Percentiles rank a stretch among this genome's conserved stretches.
Conservation (phyloP, 768 basidiomycete genomes). For the Hygrophoropsis aurantiaca region DNA sequence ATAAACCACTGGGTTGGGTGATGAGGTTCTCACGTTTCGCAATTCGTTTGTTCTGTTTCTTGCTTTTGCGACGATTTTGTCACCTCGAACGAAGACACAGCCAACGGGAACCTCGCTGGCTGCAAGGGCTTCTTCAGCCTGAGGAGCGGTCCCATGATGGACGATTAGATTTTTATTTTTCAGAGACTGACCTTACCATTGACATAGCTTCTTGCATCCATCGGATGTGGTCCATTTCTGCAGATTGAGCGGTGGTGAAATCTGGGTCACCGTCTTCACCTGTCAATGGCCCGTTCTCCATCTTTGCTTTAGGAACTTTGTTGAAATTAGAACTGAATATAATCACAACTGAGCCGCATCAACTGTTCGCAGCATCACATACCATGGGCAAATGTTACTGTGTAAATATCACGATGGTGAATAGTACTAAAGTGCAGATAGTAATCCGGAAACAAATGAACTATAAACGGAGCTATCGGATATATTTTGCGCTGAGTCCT, state of each 20-base stretch:
- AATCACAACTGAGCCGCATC: too few species aligned
- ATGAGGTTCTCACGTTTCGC: slow-evolving; percentile 64
- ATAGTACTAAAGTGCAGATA: too few species aligned
- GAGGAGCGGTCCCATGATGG: slow-evolving; percentile 11
- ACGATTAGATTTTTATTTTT: background rate
- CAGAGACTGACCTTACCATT: slow-evolving; percentile 55
- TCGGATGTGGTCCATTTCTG: slow-evolving; percentile 34
- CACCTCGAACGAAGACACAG: slow-evolving; percentile 87
- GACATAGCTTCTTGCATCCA: slow-evolving; percentile 86
- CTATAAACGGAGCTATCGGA: too few species aligned
- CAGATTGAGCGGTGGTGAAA: slow-evolving; percentile 22
- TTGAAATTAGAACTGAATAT: too few species aligned
- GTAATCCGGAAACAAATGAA: too few species aligned
- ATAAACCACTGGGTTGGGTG: slow-evolving; percentile 1
- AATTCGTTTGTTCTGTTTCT: slow-evolving; percentile 95
- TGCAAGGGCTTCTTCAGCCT: slow-evolving; percentile 85
- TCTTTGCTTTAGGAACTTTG: too few species aligned
- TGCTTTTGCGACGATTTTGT: slow-evolving; percentile 77
- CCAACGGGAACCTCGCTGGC: slow-evolving; percentile 94
- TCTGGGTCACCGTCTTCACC: too few species aligned
- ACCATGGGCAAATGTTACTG: too few species aligned
- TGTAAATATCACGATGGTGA: too few species aligned
- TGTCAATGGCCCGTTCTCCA: too few species aligned
- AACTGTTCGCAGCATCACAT: too few species aligned
- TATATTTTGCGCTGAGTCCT: too few species aligned